Percentiles rank a stretch among this genome's conserved stretches.
phyloP scores from a whole-genome alignment of 192 early-diverging fungal species.

The Backusella morwellensis region DNA sequence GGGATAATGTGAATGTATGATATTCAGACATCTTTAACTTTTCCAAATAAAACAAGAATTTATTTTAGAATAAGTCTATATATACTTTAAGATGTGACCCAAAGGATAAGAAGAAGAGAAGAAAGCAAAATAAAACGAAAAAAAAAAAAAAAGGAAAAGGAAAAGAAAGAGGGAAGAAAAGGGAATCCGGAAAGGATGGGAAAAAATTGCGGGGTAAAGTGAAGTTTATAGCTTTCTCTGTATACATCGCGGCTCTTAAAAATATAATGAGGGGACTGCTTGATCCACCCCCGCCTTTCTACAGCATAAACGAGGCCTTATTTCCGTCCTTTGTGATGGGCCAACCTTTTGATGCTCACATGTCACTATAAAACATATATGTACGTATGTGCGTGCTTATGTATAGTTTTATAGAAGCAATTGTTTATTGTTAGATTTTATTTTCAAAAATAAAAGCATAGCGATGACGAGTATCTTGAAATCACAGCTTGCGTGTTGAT shows the following conservation, averaged over 20 bases:
- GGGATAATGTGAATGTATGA: slow-evolving; percentile 12
- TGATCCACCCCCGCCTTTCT: not conserved
- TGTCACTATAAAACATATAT: not conserved
- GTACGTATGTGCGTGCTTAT: not conserved
- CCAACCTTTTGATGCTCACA: not conserved
- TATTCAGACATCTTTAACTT: slow-evolving; percentile 5
- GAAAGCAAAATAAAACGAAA: not conserved
- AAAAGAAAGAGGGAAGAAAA: slow-evolving; percentile 2
- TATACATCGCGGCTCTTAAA: slow-evolving; percentile 10
- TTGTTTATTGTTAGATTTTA: not conserved
- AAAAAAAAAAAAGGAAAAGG: not conserved
- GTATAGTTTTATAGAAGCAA: not conserved
- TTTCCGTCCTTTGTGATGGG: slow-evolving; percentile 2
- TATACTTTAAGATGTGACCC: not conserved
- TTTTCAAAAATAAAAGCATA: not conserved
- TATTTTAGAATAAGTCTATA: not conserved
- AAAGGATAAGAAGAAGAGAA: not conserved
- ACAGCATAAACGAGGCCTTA: not conserved
- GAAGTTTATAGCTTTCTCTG: not conserved
- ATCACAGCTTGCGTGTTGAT: not conserved
- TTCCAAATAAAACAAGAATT: not conserved
- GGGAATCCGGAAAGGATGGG: slow-evolving; percentile 9
- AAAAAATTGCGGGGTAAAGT: slow-evolving; percentile 14
- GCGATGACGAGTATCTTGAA: not conserved
- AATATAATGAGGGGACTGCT: not conserved